Base-by-base conservation (phyloP, 2,329 filamentous ascomycete species). In the Aureobasidium melanogenum region DNA sequence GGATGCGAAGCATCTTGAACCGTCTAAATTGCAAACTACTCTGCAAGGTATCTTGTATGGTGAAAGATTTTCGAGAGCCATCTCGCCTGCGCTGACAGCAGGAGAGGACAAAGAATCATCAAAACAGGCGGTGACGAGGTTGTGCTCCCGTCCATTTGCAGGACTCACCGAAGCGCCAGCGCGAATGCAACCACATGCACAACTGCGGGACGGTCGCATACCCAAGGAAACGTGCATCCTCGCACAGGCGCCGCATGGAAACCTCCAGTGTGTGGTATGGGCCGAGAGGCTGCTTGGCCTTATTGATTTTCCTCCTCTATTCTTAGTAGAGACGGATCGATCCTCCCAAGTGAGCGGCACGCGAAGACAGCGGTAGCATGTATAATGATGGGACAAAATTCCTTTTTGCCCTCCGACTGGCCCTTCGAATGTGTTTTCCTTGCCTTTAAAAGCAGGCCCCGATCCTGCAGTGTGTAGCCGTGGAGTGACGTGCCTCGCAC, bases 211-310 rank as follows among this genome's bases (percentile, higher is more conserved):
- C 56, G 26, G 56, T 59, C 56, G 56, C 56, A 59, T 17, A 46
- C n/a, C 28, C 56, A 22, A 48, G n/a, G 34, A 44, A 59, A 59
- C 56, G 56, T 59, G 56, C 56, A 59, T 59, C 44, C 56, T 50
- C 32, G 56, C 44, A 59, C 56, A 59, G 56, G 44, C 56, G 43
- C 39, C 56, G 56, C 32, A 50, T 59, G 56, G 56, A 59, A 57
- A 56, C 54, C 38, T 47, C 54, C 54, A 58, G 54, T 47, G 52
- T 56, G 12, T 47, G 55, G 56, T 48, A 59, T 59, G 56, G 34
- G 22, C 19, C 48, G 48, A 24, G 30, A 34, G 30, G 48, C 48
- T 57, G 28, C 54, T 47, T 47, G 54, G 54, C 41, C 30, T 24
- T 44, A 57, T 46, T 46, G 54, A 57, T 47, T 50, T 48, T 50